Percentiles rank a stretch among this genome's conserved stretches.
Evolutionary conservation across 306 rosid genomes (phyloP).

Genomic region (Lupinus albus): DNA sequence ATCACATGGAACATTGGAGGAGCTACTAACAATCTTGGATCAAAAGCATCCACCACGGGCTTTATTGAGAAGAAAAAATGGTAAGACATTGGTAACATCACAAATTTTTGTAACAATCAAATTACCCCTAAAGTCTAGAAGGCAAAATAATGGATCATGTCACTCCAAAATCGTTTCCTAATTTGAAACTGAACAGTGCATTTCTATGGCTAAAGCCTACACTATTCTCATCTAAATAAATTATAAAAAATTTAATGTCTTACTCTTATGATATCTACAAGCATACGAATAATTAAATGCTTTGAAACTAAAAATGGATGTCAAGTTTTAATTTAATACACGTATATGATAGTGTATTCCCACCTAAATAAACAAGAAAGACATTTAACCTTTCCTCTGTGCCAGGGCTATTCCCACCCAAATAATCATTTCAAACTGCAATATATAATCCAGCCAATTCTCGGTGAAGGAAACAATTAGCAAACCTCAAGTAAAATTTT

Average conservation of each 20-base stretch:
- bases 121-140: conserved; percentile 3
- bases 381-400: conserved; percentile 13
- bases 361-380: background rate
- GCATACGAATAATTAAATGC: background rate
- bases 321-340: conserved; percentile 8
- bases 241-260: background rate
- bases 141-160: background rate
- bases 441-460: background rate
- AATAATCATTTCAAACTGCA: conserved; percentile 21
- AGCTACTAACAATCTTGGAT: conserved; percentile 88
- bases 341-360: background rate
- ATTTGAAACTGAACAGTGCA: conserved; percentile 8
- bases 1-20: conserved; percentile 76
- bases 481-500: background rate
- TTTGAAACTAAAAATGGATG: conserved; percentile 17
- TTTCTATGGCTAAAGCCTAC: conserved; percentile 3
- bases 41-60: conserved; percentile 99
- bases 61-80: conserved; percentile 43
- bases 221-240: conserved; percentile 27
- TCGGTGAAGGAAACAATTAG: background rate
- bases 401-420: background rate
- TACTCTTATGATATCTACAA: background rate
- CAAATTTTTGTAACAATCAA: conserved; percentile 9
- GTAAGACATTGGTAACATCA: conserved; percentile 7
- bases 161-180: conserved; percentile 11